Conservation (phyloP, 352 stramenopile genomes). For the Pythium brassicae region DNA sequence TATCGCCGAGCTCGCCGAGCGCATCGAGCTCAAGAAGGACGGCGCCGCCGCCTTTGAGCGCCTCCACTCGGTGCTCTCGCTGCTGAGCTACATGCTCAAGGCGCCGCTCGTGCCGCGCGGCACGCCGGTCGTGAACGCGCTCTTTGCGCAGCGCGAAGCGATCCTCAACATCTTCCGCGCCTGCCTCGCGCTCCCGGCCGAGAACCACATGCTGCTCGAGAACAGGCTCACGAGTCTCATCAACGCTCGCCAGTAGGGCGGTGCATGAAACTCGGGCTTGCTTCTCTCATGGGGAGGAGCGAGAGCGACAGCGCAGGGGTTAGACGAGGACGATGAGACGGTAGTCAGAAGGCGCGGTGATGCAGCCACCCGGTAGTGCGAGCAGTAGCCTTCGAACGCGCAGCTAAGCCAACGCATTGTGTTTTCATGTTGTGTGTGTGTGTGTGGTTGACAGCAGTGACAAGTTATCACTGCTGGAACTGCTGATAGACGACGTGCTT, state of each 20-base stretch:
- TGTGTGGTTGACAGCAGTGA: too few species aligned
- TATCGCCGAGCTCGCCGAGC: conserved; percentile 96
- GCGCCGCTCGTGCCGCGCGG: conserved; percentile 97
- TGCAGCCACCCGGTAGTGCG: too few species aligned
- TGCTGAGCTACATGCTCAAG: conserved; percentile 99
- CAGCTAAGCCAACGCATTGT: too few species aligned
- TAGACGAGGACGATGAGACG: too few species aligned
- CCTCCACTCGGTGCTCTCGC: conserved; percentile 96
- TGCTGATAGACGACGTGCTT: too few species aligned
- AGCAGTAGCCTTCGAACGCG: too few species aligned
- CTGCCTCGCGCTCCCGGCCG: conserved; percentile 94
- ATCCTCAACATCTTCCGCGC: conserved; percentile 99
- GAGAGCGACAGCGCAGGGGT: too few species aligned
- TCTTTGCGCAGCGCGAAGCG: conserved; percentile 97
- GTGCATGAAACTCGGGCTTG: too few species aligned
- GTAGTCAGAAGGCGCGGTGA: too few species aligned
- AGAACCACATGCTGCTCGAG: conserved; percentile 99
- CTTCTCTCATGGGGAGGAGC: too few species aligned
- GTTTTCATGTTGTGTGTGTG: too few species aligned
- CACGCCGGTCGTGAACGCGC: conserved; percentile 98
- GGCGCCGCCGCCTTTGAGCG: conserved; percentile 87
- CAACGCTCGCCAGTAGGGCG: conserved; percentile 42
- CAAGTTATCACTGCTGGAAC: too few species aligned
- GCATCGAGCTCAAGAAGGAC: conserved; percentile 94
- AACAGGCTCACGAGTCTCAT: conserved; percentile 91